Evolutionary conservation across 495 filamentous ascomycete species (phyloP), one percentile per base, ranked within the genome.

Genomic region (Elasticomyces elasticus): DNA sequence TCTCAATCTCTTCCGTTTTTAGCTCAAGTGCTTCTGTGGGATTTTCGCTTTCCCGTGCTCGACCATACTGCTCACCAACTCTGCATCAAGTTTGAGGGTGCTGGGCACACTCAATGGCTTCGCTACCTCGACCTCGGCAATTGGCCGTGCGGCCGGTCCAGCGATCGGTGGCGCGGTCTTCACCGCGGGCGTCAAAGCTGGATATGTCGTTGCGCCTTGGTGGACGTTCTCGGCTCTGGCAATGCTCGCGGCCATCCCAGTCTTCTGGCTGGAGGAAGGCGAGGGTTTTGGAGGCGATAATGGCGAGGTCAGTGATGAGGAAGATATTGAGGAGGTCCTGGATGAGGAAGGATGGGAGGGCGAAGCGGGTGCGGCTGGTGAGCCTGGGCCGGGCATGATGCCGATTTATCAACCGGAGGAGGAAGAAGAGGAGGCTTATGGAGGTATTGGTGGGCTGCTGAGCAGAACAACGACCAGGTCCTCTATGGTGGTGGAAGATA

Each of bases 81-180:
- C 84, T 17, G 89, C 89, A 1, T 68, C 73, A 0, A 85, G 79
- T 42, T 70, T 95, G 28, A 72, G 78, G 27, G 77, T 94, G 43
- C 76, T 95, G 6, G 91, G 89, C 0, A 94, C 90, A 1, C 70
- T 97, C 46, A 97, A 97, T 64, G 91, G 91, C 0, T 80, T 95
- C 49, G 86, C 85, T 0, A 90, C 87, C 0, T 83, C 82, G 45
- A 75, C 89, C 27, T 83, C 81, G 56, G 87, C 86, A 0, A 62
- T 95, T 19, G 89, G 89, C 9, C 74, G 88, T 26, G 89, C 86
- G 0, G 62, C 74, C 12, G 91, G 91, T 0, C 91, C 91, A 5
- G 84, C 85, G 0, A 60, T 68, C 51, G 69, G 59, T 5, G 68
- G 67, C 7, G 25, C 27, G 12, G 44, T 60, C 5, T 66, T 70